A percentile compares a stretch with the other conserved stretches of the same genome.
These are phyloP conservation scores for Platanthera guangdongensis DNA, from an alignment of 106 monocot species.

Conservation along the genomic window DNA sequence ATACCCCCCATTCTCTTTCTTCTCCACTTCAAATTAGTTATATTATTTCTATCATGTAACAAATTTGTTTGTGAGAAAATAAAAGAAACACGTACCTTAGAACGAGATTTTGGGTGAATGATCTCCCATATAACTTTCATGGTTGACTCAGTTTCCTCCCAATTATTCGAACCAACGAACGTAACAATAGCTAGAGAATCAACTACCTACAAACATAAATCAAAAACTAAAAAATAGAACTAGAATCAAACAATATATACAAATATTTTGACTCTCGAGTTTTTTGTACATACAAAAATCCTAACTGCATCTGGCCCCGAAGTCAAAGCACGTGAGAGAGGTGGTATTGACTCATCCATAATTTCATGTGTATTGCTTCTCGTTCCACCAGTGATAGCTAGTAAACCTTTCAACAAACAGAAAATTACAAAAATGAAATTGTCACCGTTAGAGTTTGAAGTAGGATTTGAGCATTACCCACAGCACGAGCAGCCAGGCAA, in stretches of 20 bases:
- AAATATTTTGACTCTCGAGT: background rate
- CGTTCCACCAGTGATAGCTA: slow-evolving; percentile 65
- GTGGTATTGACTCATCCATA: slow-evolving; percentile 63
- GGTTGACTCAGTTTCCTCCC: slow-evolving; percentile 69
- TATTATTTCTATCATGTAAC: background rate
- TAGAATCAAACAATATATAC: background rate
- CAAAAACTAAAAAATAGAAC: slow-evolving; percentile 1
- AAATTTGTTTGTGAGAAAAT: background rate
- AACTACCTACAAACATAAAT: slow-evolving; percentile 37
- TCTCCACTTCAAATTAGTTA: no score
- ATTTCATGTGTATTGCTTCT: slow-evolving; percentile 67
- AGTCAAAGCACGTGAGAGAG: slow-evolving; percentile 50
- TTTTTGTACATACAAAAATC: slow-evolving; percentile 51
- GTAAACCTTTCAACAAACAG: slow-evolving; percentile 47
- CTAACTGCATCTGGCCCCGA: slow-evolving; percentile 58
- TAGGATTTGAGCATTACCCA: slow-evolving; percentile 36
- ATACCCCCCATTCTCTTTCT: no score
- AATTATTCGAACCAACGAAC: slow-evolving; percentile 75
- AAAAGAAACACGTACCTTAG: slow-evolving; percentile 45
- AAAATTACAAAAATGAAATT: slow-evolving; percentile 1
- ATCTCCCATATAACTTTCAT: slow-evolving; percentile 87
- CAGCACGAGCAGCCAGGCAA: slow-evolving; percentile 71
- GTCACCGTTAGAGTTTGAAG: background rate
- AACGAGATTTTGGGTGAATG: slow-evolving; percentile 71
- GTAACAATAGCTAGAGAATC: slow-evolving; percentile 73